These are phyloP conservation scores for Kwoniella dendrophila DNA, from an alignment of 768 basidiomycete genomes.

Conservation along the genomic window DNA sequence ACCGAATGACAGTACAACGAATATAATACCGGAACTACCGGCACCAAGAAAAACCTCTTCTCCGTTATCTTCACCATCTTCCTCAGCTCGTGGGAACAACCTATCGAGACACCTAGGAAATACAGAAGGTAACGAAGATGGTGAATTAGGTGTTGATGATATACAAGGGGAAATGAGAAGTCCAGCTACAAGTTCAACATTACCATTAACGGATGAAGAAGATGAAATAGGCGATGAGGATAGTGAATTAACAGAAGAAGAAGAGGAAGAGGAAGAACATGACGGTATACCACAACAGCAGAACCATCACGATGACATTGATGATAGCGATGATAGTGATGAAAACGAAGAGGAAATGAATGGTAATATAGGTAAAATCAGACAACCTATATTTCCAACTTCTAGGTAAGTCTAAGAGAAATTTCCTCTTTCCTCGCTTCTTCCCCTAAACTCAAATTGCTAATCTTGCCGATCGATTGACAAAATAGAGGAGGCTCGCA, in stretches of 20 bases:
- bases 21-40: not conserved
- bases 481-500: constrained; percentile 9
- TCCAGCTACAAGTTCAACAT: constrained; percentile 20
- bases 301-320: constrained; percentile 29
- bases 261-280: constrained; percentile 13
- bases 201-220: constrained; percentile 37
- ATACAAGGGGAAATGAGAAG: constrained; percentile 4
- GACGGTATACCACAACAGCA: constrained; percentile 8
- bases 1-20: not conserved
- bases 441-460: no score
- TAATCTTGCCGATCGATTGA: no score
- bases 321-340: not conserved
- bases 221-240: constrained; percentile 22
- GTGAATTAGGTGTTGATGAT: not conserved
- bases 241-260: constrained; percentile 11
- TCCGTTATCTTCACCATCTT: constrained; percentile 18
- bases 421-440: no score
- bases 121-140: not conserved
- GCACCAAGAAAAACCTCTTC: constrained; percentile 20
- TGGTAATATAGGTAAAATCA: not conserved
- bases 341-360: constrained; percentile 4
- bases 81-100: not conserved
- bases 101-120: not conserved
- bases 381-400: not conserved
- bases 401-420: constrained; percentile 1